These are phyloP conservation scores for Rhizopus stolonifer DNA, from an alignment of 371 early-diverging fungal species.

Conservation along the genomic window DNA sequence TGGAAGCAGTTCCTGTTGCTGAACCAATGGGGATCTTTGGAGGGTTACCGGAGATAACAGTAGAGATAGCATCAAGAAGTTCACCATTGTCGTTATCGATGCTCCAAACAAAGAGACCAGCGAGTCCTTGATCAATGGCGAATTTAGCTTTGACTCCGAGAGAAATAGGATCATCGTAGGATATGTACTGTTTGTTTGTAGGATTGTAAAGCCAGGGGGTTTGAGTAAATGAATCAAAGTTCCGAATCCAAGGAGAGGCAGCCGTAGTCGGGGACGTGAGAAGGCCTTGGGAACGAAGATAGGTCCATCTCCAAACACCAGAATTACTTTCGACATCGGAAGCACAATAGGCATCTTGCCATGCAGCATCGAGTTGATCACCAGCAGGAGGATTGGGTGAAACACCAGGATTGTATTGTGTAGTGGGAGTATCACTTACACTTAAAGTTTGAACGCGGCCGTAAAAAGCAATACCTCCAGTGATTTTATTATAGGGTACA, in stretches of 20 bases:
- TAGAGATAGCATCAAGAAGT: constrained; percentile 41
- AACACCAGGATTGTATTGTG: constrained; percentile 40
- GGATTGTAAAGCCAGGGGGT: constrained; percentile 73
- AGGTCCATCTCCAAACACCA: constrained; percentile 67
- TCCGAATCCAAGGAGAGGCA: constrained; percentile 60
- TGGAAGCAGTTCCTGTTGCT: constrained; percentile 4
- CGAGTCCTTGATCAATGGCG: constrained; percentile 45
- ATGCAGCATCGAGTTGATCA: constrained; percentile 53
- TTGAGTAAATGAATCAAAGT: constrained; percentile 55
- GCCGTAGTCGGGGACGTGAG: constrained; percentile 51
- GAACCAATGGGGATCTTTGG: constrained; percentile 9
- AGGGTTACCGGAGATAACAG: constrained; percentile 13
- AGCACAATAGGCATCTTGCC: constrained; percentile 54
- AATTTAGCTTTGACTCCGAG: constrained; percentile 55
- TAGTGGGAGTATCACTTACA: constrained; percentile 19
- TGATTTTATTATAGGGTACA: constrained; percentile 59
- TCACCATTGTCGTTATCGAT: constrained; percentile 56
- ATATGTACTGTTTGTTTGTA: constrained; percentile 52
- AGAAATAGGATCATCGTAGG: constrained; percentile 65
- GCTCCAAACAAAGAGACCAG: constrained; percentile 65
- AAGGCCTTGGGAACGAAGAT: constrained; percentile 64
- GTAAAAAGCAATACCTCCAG: constrained; percentile 64
- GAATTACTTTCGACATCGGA: constrained; percentile 38
- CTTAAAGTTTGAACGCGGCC: constrained; percentile 48
- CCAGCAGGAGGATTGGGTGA: constrained; percentile 39